Conservation (phyloP, 108 stramenopile genomes). For the Skeletonema grethae region DNA sequence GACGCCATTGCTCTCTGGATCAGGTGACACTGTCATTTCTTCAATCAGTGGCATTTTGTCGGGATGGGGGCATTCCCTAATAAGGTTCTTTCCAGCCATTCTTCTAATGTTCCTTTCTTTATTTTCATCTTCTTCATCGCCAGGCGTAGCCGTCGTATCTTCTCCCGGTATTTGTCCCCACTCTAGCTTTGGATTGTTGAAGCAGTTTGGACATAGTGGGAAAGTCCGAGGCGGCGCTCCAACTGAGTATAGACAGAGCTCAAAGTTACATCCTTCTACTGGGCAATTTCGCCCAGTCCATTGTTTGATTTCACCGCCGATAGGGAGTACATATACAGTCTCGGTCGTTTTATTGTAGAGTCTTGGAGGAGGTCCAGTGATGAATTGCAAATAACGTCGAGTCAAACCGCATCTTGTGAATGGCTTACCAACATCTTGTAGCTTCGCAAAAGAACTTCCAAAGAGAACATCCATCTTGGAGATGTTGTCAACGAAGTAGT, state of each 20-base stretch:
- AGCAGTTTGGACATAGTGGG: conserved; percentile 87
- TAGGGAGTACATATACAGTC: conserved; percentile 79
- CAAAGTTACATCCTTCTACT: conserved; percentile 79
- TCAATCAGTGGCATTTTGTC: conserved; percentile 84
- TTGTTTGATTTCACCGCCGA: conserved; percentile 82
- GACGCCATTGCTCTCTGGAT: conserved; percentile 87
- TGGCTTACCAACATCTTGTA: conserved; percentile 90
- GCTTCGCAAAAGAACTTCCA: conserved; percentile 79
- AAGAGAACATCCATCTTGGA: conserved; percentile 90
- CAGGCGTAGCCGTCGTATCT: conserved; percentile 31
- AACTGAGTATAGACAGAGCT: conserved; percentile 82
- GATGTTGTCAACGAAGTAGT: conserved; percentile 73
- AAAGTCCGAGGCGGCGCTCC: conserved; percentile 84
- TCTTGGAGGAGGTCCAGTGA: conserved; percentile 49
- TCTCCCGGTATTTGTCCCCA: conserved; percentile 61
- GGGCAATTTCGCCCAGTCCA: conserved; percentile 62
- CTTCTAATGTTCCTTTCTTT: conserved; percentile 69
- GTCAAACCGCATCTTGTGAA: conserved; percentile 84
- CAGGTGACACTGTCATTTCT: conserved; percentile 79
- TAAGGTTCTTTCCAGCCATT: conserved; percentile 72
- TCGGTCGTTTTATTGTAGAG: conserved; percentile 88
- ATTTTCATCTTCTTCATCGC: conserved; percentile 61
- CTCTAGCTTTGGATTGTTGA: conserved; percentile 73
- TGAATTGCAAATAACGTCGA: conserved; percentile 54
- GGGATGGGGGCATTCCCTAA: conserved; percentile 81